Percentiles rank a stretch among this genome's conserved stretches.
These are phyloP conservation scores for Coemansia furcata DNA, from an alignment of 192 early-diverging fungal genomes.

Conservation along the genomic window DNA sequence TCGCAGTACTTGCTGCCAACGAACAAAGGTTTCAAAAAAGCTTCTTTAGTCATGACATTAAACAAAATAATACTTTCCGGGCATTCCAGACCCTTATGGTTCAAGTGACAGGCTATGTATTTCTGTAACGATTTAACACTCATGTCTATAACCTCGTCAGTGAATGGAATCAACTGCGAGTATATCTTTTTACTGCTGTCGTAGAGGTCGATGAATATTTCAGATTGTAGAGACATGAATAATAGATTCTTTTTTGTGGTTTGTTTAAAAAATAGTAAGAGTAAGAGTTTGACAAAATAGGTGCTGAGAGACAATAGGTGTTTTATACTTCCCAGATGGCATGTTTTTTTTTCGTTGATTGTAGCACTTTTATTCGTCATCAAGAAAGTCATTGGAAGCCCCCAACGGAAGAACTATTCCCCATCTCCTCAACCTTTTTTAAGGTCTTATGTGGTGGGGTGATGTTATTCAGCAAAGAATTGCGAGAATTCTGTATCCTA, in stretches of 20 bases:
- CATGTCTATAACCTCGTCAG: background rate
- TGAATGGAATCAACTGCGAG: background rate
- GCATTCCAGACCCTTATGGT: background rate
- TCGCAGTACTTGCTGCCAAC: background rate
- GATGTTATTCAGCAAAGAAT: too few species aligned
- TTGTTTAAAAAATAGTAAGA: background rate
- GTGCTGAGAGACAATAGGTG: too few species aligned
- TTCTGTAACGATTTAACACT: background rate
- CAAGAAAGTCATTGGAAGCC: background rate
- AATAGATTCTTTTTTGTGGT: background rate
- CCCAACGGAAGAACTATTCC: background rate
- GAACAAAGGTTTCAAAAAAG: background rate
- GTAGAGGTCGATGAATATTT: background rate
- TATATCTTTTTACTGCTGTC: background rate
- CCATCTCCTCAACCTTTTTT: background rate
- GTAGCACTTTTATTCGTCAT: background rate
- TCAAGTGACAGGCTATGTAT: background rate
- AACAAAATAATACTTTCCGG: background rate
- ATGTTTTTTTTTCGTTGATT: background rate
- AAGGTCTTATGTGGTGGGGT: too few species aligned
- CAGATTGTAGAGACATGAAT: background rate
- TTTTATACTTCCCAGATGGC: too few species aligned
- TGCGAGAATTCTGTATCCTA: too few species aligned
- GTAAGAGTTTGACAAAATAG: background rate
- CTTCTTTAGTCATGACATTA: background rate